Evolutionary conservation across 176 grass and related monocot species (phyloP), one percentile per base, ranked within the genome.

Genomic region (Zea luxurians): DNA sequence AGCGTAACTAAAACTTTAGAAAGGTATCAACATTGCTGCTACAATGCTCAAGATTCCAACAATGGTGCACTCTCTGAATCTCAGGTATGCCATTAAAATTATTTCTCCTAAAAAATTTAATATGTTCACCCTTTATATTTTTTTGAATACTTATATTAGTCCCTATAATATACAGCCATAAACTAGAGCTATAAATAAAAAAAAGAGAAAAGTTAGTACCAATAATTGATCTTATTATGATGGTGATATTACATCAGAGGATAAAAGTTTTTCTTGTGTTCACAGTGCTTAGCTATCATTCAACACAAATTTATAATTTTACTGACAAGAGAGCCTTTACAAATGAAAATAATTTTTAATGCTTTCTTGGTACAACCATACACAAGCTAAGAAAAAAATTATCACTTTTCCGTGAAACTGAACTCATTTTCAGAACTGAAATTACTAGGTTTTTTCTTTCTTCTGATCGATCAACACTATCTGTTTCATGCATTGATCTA

Each of bases 1-100:
- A 97, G 87, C 10, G 84, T 79, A 84, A 77, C 66, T n/a, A 90
- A 92, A 77, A 97, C 93, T 75, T 77, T 97, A 70, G 87, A 97
- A 80, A 87, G 90, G 35, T 97, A 97, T 27, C 90, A 92, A 74
- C 87, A 86, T 41, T 92, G 87, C 77, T 92, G 93, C 86, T 97
- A 86, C 57, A 90, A 92, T 70, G 68, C 90, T 47, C 90, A 97
- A 77, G 93, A 97, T 86, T 82, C 84, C 76, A 92, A 73, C 76
- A 92, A 73, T 38, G 70, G 68, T 27, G 72, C 61, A 76, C 65
- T 92, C 27, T 87, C 82, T 79, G 93, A 97, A 82, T 82, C 87
- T 58, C 93, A 97, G 90, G 93, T 97, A 89, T 70, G 18, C 0
- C 41, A 59, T 75, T 59, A 34, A 49, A 46, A 34, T 15, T 52